Conservation (phyloP, 208 protist genomes). For the Crithidia bombi region DNA sequence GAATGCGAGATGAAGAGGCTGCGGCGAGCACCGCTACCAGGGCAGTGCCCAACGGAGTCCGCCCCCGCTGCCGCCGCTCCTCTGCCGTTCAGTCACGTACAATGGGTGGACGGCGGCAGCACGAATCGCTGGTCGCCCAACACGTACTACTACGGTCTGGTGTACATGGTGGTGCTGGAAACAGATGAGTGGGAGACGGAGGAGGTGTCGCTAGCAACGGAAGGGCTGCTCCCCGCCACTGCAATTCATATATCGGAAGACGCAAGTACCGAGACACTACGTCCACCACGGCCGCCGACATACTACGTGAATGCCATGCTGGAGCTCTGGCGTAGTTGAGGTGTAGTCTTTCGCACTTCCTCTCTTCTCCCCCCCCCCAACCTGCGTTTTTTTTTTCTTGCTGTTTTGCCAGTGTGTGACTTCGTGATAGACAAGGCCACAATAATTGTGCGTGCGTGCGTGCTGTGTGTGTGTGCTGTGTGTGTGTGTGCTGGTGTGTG, state of each 20-base stretch:
- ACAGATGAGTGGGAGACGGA: conserved; percentile 23
- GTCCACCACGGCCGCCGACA: conserved; percentile 12
- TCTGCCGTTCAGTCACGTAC: conserved; percentile 33
- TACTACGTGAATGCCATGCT: conserved; percentile 51
- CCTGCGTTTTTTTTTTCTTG: conserved; percentile 1
- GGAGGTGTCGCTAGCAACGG: conserved; percentile 13
- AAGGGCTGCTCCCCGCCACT: conserved; percentile 20
- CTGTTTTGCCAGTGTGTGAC: not conserved
- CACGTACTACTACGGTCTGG: conserved; percentile 72
- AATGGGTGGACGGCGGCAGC: conserved; percentile 31
- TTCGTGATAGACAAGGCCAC: no score
- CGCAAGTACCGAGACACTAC: conserved; percentile 5
- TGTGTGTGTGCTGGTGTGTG: no score
- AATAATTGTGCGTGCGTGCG: no score
- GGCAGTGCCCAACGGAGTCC: no score
- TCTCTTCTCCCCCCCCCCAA: not conserved
- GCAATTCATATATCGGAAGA: conserved; percentile 11
- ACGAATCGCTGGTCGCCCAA: conserved; percentile 61
- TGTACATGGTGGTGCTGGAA: conserved; percentile 64
- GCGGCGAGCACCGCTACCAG: not conserved
- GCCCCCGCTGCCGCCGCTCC: conserved; percentile 16
- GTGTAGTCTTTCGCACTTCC: not conserved
- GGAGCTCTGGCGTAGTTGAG: conserved; percentile 40
- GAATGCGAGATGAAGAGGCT: not conserved
- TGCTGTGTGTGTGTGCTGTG: no score